These are phyloP conservation scores for Cucurbita maxima DNA, from an alignment of 306 rosid species.

Conservation along the genomic window DNA sequence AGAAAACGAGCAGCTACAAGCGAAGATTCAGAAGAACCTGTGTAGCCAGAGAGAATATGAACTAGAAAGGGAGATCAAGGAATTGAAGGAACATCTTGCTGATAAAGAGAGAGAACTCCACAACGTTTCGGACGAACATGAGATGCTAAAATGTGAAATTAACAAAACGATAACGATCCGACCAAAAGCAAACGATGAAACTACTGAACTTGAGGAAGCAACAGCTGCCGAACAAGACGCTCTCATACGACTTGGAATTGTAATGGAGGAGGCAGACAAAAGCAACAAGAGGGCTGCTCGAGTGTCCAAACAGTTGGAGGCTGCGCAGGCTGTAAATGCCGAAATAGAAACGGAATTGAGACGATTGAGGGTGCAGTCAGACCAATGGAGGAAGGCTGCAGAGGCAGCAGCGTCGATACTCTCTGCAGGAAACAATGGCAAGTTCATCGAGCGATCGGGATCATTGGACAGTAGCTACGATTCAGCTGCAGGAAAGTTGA, in stretches of 20 bases:
- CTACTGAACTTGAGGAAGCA: slow-evolving; percentile 39
- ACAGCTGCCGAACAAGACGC: slow-evolving; percentile 47
- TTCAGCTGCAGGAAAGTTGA: slow-evolving; percentile 24
- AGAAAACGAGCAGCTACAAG: slow-evolving; percentile 65
- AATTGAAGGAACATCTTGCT: slow-evolving; percentile 36
- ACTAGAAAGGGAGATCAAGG: slow-evolving; percentile 35
- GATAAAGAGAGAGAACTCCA: slow-evolving; percentile 80
- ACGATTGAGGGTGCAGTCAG: slow-evolving; percentile 76
- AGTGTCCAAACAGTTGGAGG: slow-evolving; percentile 67
- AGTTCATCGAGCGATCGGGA: slow-evolving; percentile 54
- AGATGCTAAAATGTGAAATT: slow-evolving; percentile 43
- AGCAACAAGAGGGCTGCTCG: slow-evolving; percentile 48
- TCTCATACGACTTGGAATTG: slow-evolving; percentile 46
- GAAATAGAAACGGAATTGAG: slow-evolving; percentile 79
- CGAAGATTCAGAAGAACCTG: slow-evolving; percentile 29
- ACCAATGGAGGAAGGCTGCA: slow-evolving; percentile 98
- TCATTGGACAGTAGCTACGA: slow-evolving; percentile 59
- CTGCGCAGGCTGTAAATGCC: slow-evolving; percentile 47
- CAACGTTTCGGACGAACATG: slow-evolving; percentile 67
- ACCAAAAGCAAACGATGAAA: slow-evolving; percentile 24
- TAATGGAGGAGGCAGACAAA: slow-evolving; percentile 65
- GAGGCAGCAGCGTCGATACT: slow-evolving; percentile 96
- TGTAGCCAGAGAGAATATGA: slow-evolving; percentile 34
- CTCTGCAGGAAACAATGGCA: slow-evolving; percentile 65
- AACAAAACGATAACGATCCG: slow-evolving; percentile 21